Percentiles rank a stretch among this genome's conserved stretches.
phyloP scores from a whole-genome alignment of 176 grass and related monocot genomes.

The Hyparrhenia diplandra region DNA sequence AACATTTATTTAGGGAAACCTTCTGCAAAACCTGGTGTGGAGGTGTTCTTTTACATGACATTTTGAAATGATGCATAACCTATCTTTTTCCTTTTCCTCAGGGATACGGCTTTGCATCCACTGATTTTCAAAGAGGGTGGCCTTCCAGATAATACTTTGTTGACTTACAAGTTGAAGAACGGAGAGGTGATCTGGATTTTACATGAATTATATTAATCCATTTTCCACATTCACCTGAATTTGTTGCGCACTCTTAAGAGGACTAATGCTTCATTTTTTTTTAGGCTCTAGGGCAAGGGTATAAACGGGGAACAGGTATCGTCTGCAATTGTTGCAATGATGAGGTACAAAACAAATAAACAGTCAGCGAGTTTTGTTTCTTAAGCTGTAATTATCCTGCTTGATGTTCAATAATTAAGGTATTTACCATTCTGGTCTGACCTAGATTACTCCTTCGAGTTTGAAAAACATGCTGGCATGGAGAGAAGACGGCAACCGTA shows the following conservation, averaged over 20 bases:
- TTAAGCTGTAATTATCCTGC: conserved; percentile 17
- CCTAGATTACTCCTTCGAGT: conserved; percentile 69
- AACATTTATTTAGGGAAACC: neutral
- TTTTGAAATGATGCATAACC: conserved; percentile 10
- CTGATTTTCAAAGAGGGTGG: conserved; percentile 78
- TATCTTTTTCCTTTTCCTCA: conserved; percentile 18
- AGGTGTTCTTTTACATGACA: neutral
- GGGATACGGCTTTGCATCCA: conserved; percentile 61
- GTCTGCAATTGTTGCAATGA: conserved; percentile 26
- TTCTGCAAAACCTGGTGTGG: neutral
- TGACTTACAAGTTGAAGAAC: conserved; percentile 54
- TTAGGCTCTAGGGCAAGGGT: conserved; percentile 51
- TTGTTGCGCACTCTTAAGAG: conserved; percentile 17
- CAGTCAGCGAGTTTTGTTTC: neutral
- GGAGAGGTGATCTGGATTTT: conserved; percentile 57
- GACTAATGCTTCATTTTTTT: conserved; percentile 26
- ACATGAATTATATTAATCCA: conserved; percentile 4
- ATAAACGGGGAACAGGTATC: conserved; percentile 47
- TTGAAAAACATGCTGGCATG: conserved; percentile 78
- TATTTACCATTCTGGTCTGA: conserved; percentile 19
- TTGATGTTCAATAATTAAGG: neutral
- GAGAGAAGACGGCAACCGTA: conserved; percentile 63
- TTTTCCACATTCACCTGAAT: conserved; percentile 10
- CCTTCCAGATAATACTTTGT: conserved; percentile 61
- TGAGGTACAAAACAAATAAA: conserved; percentile 38